A percentile compares a stretch with the other conserved stretches of the same genome.
Evolutionary conservation across 1,284 basidiomycete species (phyloP).

Genomic region (Cryptococcus sp.): DNA sequence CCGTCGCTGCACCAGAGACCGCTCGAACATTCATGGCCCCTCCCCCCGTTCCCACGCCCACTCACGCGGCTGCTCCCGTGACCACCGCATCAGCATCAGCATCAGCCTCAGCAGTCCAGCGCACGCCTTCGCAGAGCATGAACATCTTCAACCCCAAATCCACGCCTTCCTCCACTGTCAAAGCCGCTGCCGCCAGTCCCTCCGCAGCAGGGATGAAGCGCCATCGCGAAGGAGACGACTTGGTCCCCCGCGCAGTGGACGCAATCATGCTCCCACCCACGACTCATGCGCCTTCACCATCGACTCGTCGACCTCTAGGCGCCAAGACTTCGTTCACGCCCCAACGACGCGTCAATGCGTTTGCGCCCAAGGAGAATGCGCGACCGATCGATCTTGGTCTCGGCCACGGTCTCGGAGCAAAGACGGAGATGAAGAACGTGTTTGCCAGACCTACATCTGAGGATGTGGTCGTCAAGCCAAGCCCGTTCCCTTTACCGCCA

Average conservation of each 20-base stretch:
- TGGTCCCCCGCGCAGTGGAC: conserved; percentile 17
- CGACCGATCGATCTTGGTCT: background rate
- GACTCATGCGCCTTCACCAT: background rate
- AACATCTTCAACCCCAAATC: conserved; percentile 18
- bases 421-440: conserved; percentile 5
- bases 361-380: conserved; percentile 6
- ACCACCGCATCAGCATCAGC: background rate
- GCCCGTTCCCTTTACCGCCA: conserved; percentile 17
- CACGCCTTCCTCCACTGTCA: conserved; percentile 7
- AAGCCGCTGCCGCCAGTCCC: background rate
- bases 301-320: conserved; percentile 5
- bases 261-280: conserved; percentile 27
- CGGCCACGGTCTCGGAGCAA: background rate
- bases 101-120: background rate
- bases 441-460: conserved; percentile 3
- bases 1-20: background rate
- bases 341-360: conserved; percentile 13
- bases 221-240: conserved; percentile 23
- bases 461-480: background rate
- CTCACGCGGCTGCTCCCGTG: background rate
- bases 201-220: conserved; percentile 15
- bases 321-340: conserved; percentile 16
- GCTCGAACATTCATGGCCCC: conserved; percentile 2
- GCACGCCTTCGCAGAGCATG: conserved; percentile 12
- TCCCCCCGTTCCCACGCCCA: conserved; percentile 6